phyloP scores from a whole-genome alignment of 1,284 basidiomycete species.

The Tylopilus sp. region DNA sequence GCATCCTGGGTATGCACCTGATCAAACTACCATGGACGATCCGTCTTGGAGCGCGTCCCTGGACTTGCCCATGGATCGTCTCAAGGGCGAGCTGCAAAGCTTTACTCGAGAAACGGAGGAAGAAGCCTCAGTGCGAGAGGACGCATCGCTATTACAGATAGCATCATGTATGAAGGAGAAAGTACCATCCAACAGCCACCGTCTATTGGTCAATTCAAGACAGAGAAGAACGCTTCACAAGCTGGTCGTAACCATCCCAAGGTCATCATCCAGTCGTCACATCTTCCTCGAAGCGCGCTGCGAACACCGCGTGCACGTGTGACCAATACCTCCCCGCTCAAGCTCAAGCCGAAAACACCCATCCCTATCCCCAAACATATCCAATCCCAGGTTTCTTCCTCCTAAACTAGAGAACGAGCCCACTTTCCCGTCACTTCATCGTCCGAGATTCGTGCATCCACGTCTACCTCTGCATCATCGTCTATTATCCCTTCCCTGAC shows the following conservation, averaged over 20 bases:
- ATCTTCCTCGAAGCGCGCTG: conserved; percentile 44
- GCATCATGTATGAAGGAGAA: conserved; percentile 48
- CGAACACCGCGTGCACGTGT: conserved; percentile 50
- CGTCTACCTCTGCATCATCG: conserved; percentile 36
- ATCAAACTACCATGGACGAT: conserved; percentile 53
- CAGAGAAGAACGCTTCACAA: conserved; percentile 50
- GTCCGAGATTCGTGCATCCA: conserved; percentile 40
- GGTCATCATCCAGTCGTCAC: conserved; percentile 42
- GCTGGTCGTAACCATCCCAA: conserved; percentile 60
- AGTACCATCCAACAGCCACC: conserved; percentile 42
- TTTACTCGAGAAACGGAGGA: conserved; percentile 57
- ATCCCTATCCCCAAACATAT: conserved; percentile 64
- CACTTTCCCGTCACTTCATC: conserved; percentile 54
- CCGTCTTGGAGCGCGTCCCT: conserved; percentile 76
- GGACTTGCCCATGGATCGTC: conserved; percentile 80
- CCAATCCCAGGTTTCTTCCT: conserved; percentile 69
- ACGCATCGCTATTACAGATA: conserved; percentile 32
- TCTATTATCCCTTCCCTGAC: conserved; percentile 42
- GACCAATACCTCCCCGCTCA: conserved; percentile 51
- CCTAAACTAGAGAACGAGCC: conserved; percentile 68
- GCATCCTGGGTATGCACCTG: conserved; percentile 49
- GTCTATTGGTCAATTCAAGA: conserved; percentile 57
- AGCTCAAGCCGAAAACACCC: conserved; percentile 60
- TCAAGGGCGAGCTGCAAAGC: conserved; percentile 75
- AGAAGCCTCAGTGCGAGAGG: conserved; percentile 25